Conservation (phyloP, 139 green algal species). For the Asterochloris erici region DNA sequence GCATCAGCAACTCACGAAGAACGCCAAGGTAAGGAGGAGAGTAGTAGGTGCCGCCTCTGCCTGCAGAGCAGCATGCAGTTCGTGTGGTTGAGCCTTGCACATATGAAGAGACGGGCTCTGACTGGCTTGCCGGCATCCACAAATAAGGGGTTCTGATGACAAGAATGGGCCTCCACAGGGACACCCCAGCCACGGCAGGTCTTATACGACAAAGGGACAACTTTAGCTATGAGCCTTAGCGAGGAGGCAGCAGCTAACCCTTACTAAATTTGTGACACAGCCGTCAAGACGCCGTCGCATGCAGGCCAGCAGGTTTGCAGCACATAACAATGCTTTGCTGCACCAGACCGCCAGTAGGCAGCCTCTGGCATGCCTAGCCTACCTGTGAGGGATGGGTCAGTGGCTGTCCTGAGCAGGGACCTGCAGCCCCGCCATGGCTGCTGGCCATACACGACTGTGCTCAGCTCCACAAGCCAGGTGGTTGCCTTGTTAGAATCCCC, state of each 20-base stretch:
- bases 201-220: no score
- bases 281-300: no score
- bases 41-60: constrained; percentile 21
- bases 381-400: constrained; percentile 18
- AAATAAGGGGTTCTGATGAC: neutral
- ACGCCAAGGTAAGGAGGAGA: constrained; percentile 15
- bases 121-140: neutral
- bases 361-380: neutral
- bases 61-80: neutral
- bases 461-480: constrained; percentile 4
- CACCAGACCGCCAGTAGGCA: no score
- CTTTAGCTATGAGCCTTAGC: no score
- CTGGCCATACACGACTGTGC: constrained; percentile 16
- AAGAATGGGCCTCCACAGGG: no score
- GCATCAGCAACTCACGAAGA: neutral
- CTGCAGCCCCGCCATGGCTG: constrained; percentile 1
- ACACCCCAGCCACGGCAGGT: no score
- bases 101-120: neutral
- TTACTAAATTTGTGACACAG: no score
- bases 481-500: constrained; percentile 16
- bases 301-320: no score
- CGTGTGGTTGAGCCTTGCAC: neutral
- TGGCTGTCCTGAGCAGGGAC: constrained; percentile 12
- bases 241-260: no score
- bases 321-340: no score